A percentile compares a stretch with the other conserved stretches of the same genome.
phyloP scores from a whole-genome alignment of 176 grass and related monocot species.

The Triticum aestivum region DNA sequence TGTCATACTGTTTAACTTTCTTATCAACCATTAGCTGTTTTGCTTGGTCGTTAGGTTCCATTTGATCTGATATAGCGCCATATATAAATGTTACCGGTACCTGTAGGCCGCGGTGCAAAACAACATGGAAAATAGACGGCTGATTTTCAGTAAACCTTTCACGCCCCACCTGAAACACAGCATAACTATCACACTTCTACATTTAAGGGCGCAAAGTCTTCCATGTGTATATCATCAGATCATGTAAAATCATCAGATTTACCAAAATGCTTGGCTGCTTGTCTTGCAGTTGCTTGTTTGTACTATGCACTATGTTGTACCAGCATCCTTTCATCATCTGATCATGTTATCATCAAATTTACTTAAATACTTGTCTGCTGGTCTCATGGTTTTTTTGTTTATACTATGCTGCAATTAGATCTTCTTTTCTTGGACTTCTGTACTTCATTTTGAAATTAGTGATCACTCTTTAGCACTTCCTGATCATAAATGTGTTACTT shows the following conservation, averaged over 20 bases:
- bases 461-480: background rate
- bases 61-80: constrained; percentile 1
- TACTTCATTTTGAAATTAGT: constrained; percentile 7
- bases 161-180: background rate
- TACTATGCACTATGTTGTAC: background rate
- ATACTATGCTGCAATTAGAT: background rate
- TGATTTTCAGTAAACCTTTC: background rate
- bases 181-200: background rate
- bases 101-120: background rate
- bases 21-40: background rate
- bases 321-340: constrained; percentile 7
- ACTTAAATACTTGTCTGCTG: background rate
- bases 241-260: constrained; percentile 10
- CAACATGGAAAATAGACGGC: background rate
- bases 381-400: constrained; percentile 4
- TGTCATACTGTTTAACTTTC: background rate
- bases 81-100: background rate
- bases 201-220: background rate
- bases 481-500: constrained; percentile 4
- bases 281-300: background rate
- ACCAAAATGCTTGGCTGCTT: background rate
- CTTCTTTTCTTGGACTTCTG: constrained; percentile 3
- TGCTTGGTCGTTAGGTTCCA: constrained; percentile 10
- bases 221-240: background rate
- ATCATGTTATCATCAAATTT: constrained; percentile 9